Evolutionary conservation across 2,329 filamentous ascomycete species (phyloP).

Genomic region (Thelonectria blattea): DNA sequence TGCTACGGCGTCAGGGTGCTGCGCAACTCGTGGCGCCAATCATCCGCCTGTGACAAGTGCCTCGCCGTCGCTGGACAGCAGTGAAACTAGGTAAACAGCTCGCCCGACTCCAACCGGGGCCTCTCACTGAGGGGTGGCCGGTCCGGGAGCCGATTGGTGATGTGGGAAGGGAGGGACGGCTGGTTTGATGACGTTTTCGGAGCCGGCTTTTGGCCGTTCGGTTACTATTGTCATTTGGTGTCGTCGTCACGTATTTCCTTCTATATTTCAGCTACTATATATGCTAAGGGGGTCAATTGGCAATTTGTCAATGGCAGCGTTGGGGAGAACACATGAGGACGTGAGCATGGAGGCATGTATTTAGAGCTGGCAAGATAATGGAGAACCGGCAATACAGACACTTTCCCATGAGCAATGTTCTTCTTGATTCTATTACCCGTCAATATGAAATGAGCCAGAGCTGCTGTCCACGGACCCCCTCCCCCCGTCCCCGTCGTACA

Average conservation of each 20-base stretch:
- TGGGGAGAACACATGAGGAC: not conserved
- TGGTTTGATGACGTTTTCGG: not conserved
- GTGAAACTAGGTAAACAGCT: not conserved
- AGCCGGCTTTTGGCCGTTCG: not conserved
- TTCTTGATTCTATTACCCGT: not conserved
- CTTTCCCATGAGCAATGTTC: not conserved
- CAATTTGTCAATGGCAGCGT: not conserved
- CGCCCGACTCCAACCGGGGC: too few relatives aligned
- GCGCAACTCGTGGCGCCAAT: constrained; percentile 64
- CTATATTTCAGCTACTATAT: not conserved
- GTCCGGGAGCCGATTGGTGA: not conserved
- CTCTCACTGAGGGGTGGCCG: not conserved
- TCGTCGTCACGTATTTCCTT: not conserved
- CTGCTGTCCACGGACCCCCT: not conserved
- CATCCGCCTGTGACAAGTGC: constrained; percentile 59
- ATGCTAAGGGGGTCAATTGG: not conserved
- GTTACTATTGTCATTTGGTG: not conserved
- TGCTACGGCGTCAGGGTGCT: constrained; percentile 73
- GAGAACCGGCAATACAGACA: not conserved
- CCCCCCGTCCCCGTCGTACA: not conserved
- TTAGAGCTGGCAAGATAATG: not conserved
- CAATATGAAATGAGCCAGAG: not conserved
- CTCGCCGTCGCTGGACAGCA: constrained; percentile 13
- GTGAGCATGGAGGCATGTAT: not conserved
- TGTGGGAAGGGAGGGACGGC: not conserved